Percentiles rank a stretch among this genome's conserved stretches.
These are phyloP conservation scores for Epichloe aotearoae DNA, from an alignment of 2,329 filamentous ascomycete genomes.

Conservation along the genomic window DNA sequence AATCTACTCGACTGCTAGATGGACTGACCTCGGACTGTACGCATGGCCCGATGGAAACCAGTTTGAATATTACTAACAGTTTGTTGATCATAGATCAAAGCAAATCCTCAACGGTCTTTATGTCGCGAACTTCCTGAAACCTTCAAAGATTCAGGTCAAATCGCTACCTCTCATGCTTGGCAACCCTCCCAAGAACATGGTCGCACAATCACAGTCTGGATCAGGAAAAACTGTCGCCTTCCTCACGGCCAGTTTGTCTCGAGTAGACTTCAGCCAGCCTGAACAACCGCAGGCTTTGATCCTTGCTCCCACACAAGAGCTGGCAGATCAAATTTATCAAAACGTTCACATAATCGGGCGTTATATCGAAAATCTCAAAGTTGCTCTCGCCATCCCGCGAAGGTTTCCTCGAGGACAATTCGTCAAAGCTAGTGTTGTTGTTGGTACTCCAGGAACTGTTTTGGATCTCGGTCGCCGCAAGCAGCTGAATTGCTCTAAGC, in stretches of 20 bases:
- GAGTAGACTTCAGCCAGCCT: slow-evolving; percentile 60
- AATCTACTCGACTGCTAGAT: slow-evolving; percentile 5
- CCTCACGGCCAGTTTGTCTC: slow-evolving; percentile 78
- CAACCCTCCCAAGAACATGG: slow-evolving; percentile 84
- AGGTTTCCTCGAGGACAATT: slow-evolving; percentile 53
- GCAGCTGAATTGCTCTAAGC: slow-evolving; percentile 55
- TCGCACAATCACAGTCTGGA: slow-evolving; percentile 97
- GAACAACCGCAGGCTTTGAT: slow-evolving; percentile 72
- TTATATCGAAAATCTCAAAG: slow-evolving; percentile 62
- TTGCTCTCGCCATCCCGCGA: slow-evolving; percentile 70
- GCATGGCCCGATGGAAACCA: not conserved
- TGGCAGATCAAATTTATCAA: slow-evolving; percentile 84
- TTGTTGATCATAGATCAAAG: slow-evolving; percentile 17
- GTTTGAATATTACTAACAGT: not conserved
- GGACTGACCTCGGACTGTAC: slow-evolving; percentile 7
- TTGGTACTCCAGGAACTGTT: slow-evolving; percentile 89
- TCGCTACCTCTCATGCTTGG: slow-evolving; percentile 79
- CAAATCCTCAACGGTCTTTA: slow-evolving; percentile 64
- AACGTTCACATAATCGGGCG: slow-evolving; percentile 76
- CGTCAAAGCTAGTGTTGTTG: slow-evolving; percentile 66
- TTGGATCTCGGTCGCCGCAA: slow-evolving; percentile 72
- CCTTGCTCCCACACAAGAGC: slow-evolving; percentile 83
- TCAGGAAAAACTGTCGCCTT: slow-evolving; percentile 98
- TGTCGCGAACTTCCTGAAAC: slow-evolving; percentile 79
- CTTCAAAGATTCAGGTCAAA: slow-evolving; percentile 95